A percentile compares a stretch with the other conserved stretches of the same genome.
Conservation (phyloP, 1,284 basidiomycete species). For the Boletus smithii region DNA sequence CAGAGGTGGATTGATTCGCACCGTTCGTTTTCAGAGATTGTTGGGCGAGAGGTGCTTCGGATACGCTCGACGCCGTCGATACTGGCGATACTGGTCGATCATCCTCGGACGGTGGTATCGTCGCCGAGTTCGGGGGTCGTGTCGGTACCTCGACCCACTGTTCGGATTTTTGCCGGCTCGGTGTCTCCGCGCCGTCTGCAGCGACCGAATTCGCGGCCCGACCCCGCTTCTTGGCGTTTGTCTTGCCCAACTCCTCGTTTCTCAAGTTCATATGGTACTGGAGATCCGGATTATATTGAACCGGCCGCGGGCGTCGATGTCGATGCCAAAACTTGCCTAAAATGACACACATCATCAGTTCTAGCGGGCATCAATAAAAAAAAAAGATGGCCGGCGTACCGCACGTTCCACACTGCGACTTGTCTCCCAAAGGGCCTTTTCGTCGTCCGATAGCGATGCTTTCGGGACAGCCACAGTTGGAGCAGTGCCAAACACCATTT, state of each 20-base stretch:
- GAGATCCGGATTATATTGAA: slow-evolving; percentile 71
- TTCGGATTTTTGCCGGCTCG: slow-evolving; percentile 44
- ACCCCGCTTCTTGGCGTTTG: slow-evolving; percentile 51
- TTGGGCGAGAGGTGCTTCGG: slow-evolving; percentile 66
- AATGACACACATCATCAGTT: slow-evolving; percentile 2
- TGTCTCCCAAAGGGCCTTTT: slow-evolving; percentile 88
- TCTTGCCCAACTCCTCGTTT: slow-evolving; percentile 55
- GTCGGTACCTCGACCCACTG: slow-evolving; percentile 42
- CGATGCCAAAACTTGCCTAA: slow-evolving; percentile 84
- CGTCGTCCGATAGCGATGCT: slow-evolving; percentile 77
- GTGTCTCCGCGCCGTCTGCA: slow-evolving; percentile 53
- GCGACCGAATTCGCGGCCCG: slow-evolving; percentile 47
- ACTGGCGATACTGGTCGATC: slow-evolving; percentile 62
- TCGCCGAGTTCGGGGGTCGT: slow-evolving; percentile 35
- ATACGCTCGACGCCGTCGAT: slow-evolving; percentile 64
- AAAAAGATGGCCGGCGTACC: slow-evolving; percentile 52
- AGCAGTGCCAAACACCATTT: slow-evolving; percentile 88
- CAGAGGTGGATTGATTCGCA: slow-evolving; percentile 24
- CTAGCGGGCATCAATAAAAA: neutral
- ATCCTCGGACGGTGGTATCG: slow-evolving; percentile 38
- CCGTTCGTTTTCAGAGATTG: slow-evolving; percentile 53
- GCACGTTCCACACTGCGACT: slow-evolving; percentile 88
- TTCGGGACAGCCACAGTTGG: slow-evolving; percentile 87
- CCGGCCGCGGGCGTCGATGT: slow-evolving; percentile 72
- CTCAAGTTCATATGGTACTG: slow-evolving; percentile 62